Percentiles rank a stretch among this genome's conserved stretches.
Evolutionary conservation across 2,329 filamentous ascomycete species (phyloP).

Genomic region (Bipolaris cookei): DNA sequence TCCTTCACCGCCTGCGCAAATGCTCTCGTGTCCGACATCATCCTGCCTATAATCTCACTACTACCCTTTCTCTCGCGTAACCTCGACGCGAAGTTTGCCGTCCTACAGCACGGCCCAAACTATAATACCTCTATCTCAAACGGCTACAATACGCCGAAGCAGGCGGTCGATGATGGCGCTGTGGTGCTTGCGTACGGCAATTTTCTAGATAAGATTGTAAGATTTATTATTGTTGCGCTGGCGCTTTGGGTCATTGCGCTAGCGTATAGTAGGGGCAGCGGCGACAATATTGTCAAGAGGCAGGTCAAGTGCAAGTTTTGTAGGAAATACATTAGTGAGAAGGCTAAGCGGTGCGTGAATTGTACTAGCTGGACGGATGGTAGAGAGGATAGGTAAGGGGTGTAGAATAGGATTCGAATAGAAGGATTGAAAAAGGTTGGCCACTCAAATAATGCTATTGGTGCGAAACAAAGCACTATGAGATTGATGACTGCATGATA

Average conservation of each 20-base stretch:
- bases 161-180: conserved; percentile 73
- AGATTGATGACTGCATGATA: too few relatives aligned
- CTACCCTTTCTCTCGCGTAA: conserved; percentile 73
- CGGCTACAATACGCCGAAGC: conserved; percentile 73
- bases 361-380: conserved; percentile 66
- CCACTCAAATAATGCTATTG: too few relatives aligned
- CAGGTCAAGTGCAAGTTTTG: conserved; percentile 73
- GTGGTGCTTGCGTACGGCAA: conserved; percentile 75
- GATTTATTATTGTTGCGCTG: conserved; percentile 70
- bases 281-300: conserved; percentile 74
- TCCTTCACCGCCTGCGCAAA: conserved; percentile 75
- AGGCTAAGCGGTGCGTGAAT: conserved; percentile 64
- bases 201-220: conserved; percentile 69
- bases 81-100: conserved; percentile 75
- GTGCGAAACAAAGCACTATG: too few relatives aligned
- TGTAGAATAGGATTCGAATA: background rate
- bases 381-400: conserved; percentile 52
- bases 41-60: conserved; percentile 72
- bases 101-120: conserved; percentile 64
- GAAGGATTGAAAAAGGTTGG: background rate
- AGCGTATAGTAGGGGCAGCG: conserved; percentile 65
- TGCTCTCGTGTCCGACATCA: conserved; percentile 72
- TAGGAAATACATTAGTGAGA: conserved; percentile 66
- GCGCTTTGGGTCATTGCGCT: conserved; percentile 69
- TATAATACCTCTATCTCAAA: conserved; percentile 47